Percentiles rank a stretch among this genome's conserved stretches.
These are phyloP conservation scores for Tetracladium maxilliforme DNA, from an alignment of 2,329 filamentous ascomycete species.

Conservation along the genomic window DNA sequence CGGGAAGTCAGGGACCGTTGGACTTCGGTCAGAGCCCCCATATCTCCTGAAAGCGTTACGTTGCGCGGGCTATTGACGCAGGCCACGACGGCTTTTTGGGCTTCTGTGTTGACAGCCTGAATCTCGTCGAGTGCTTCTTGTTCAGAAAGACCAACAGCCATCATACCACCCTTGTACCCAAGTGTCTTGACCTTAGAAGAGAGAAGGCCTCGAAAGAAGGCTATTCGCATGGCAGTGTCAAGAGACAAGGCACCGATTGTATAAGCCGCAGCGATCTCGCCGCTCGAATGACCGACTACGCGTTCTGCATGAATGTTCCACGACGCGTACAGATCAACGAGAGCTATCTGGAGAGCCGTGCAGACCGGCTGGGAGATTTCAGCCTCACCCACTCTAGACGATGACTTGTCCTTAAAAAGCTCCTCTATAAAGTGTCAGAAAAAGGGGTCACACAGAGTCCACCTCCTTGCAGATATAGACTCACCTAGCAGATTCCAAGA, in stretches of 20 bases:
- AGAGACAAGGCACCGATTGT: slow-evolving; percentile 17
- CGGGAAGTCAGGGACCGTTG: slow-evolving; percentile 6
- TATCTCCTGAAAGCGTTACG: slow-evolving; percentile 11
- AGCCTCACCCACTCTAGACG: not conserved
- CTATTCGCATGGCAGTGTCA: slow-evolving; percentile 22
- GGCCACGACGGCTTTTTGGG: slow-evolving; percentile 12
- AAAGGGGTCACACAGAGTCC: no score
- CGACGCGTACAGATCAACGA: slow-evolving; percentile 25
- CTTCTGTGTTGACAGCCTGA: no score
- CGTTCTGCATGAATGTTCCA: slow-evolving; percentile 20
- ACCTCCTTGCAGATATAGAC: no score
- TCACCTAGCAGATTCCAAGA: not conserved
- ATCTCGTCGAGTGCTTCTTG: slow-evolving; percentile 7
- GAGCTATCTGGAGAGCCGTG: slow-evolving; percentile 28
- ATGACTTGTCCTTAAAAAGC: slow-evolving; percentile 1
- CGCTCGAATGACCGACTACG: slow-evolving; percentile 29
- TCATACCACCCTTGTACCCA: slow-evolving; percentile 30
- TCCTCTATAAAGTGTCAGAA: not conserved
- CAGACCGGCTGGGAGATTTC: slow-evolving; percentile 21
- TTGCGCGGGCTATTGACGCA: slow-evolving; percentile 13
- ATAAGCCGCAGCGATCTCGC: slow-evolving; percentile 32
- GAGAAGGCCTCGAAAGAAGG: slow-evolving; percentile 21
- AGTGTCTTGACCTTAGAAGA: slow-evolving; percentile 10
- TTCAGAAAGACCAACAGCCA: slow-evolving; percentile 26
- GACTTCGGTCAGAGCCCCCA: slow-evolving; percentile 3